These are phyloP conservation scores for Haplosporangium gracile DNA, from an alignment of 192 early-diverging fungal species.

Conservation along the genomic window DNA sequence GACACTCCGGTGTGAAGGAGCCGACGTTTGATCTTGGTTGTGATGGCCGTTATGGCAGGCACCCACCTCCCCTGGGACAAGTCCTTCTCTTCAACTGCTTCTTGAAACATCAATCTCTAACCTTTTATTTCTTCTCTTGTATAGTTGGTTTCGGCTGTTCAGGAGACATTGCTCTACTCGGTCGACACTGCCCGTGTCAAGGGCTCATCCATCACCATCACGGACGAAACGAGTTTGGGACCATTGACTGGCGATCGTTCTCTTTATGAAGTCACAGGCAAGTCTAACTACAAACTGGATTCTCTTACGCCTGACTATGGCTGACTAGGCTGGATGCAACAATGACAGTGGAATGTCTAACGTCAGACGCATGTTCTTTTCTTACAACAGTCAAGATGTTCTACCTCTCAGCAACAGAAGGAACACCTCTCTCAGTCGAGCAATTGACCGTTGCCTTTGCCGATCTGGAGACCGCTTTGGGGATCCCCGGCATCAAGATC, in stretches of 20 bases:
- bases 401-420: constrained; percentile 23
- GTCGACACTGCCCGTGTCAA: constrained; percentile 41
- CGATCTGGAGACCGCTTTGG: constrained; percentile 15
- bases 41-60: not conserved
- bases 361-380: not conserved
- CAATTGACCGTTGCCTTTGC: constrained; percentile 29
- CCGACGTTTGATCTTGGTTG: not conserved
- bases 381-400: constrained; percentile 47
- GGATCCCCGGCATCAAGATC: constrained; percentile 35
- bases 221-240: constrained; percentile 52
- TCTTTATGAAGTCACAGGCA: constrained; percentile 56
- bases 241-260: constrained; percentile 61
- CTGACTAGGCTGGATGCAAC: not conserved
- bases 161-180: constrained; percentile 61
- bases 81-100: not conserved
- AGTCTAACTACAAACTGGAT: not conserved
- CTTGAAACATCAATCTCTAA: not conserved
- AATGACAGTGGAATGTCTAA: not conserved
- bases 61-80: not conserved
- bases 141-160: constrained; percentile 63
- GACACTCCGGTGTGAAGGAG: not conserved
- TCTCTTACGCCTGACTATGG: not conserved
- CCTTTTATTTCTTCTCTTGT: not conserved
- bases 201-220: constrained; percentile 51
- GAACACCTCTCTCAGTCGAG: constrained; percentile 26